Conservation (phyloP, 225 moss, liverwort and hornwort genomes). For the Lunularia cruciata region DNA sequence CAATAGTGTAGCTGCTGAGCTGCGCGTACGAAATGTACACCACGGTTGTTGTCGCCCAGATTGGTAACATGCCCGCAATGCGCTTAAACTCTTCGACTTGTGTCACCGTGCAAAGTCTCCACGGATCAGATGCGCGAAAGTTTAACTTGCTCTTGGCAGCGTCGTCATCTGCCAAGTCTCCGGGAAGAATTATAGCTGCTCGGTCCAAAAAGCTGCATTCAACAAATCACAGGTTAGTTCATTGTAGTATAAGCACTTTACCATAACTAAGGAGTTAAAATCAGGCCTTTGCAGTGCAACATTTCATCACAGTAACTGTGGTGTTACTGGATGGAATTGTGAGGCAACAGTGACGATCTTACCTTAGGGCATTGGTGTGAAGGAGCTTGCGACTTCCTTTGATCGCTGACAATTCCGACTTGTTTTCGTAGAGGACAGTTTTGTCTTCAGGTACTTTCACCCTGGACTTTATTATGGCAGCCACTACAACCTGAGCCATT, state of each 20-base stretch:
- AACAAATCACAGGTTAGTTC: too few species aligned
- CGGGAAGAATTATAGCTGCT: conserved; percentile 42
- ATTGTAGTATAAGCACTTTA: too few species aligned
- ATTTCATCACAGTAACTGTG: too few species aligned
- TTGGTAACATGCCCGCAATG: conserved; percentile 31
- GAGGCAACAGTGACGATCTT: too few species aligned
- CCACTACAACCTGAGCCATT: conserved; percentile 46
- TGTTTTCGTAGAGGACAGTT: background rate
- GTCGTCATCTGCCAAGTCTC: conserved; percentile 3
- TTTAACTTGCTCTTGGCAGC: too few species aligned
- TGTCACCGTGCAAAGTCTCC: conserved; percentile 30
- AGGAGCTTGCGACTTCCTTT: conserved; percentile 1
- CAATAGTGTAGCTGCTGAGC: conserved; percentile 32
- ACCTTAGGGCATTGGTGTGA: background rate
- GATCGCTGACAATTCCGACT: background rate
- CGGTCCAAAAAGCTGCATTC: conserved; percentile 57
- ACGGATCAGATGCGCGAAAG: conserved; percentile 19
- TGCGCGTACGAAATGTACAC: conserved; percentile 24
- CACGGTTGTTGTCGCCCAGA: conserved; percentile 20
- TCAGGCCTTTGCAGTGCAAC: too few species aligned
- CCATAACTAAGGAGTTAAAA: too few species aligned
- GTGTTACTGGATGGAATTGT: too few species aligned
- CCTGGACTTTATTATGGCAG: conserved; percentile 35
- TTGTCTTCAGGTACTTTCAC: conserved; percentile 36
- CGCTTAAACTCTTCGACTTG: conserved; percentile 45